Conservation (phyloP, 2,329 filamentous ascomycete species). For the Thielaviopsis populi region DNA sequence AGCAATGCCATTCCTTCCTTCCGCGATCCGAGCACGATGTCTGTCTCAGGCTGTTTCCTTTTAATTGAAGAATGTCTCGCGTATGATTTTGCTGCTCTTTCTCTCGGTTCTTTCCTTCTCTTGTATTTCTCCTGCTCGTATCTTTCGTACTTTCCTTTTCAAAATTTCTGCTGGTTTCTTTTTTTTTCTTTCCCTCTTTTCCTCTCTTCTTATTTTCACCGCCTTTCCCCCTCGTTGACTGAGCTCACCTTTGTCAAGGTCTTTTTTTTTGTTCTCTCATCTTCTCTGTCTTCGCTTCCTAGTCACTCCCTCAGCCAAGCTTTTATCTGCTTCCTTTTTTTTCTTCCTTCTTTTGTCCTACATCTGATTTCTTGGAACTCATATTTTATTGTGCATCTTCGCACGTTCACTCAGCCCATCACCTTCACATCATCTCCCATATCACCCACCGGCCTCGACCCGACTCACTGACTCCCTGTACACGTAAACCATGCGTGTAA, state of each 20-base stretch:
- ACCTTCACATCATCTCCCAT: background rate
- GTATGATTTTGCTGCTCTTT: constrained; percentile 11
- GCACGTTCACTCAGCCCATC: background rate
- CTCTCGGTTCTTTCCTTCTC: constrained; percentile 5
- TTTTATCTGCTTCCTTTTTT: constrained; percentile 7
- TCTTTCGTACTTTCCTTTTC: background rate
- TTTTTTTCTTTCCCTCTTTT: constrained; percentile 3
- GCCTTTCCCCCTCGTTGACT: constrained; percentile 1
- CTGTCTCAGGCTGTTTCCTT: constrained; percentile 6
- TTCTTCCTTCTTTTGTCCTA: constrained; percentile 4
- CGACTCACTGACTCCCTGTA: background rate
- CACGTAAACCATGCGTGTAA: constrained; percentile 14
- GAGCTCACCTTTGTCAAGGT: background rate
- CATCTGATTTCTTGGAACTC: too few species aligned
- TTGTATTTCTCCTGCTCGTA: background rate
- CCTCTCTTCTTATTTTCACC: constrained; percentile 7
- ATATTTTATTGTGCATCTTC: background rate
- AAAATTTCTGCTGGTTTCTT: background rate
- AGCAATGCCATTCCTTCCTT: background rate
- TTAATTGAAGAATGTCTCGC: constrained; percentile 2
- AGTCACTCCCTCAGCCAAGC: constrained; percentile 17
- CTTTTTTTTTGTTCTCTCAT: constrained; percentile 11
- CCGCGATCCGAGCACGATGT: background rate
- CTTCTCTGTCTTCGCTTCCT: constrained; percentile 17
- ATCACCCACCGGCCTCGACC: background rate